Base-by-base conservation (phyloP, 768 basidiomycete genomes). In the Dictyophora rubrovolvata region DNA sequence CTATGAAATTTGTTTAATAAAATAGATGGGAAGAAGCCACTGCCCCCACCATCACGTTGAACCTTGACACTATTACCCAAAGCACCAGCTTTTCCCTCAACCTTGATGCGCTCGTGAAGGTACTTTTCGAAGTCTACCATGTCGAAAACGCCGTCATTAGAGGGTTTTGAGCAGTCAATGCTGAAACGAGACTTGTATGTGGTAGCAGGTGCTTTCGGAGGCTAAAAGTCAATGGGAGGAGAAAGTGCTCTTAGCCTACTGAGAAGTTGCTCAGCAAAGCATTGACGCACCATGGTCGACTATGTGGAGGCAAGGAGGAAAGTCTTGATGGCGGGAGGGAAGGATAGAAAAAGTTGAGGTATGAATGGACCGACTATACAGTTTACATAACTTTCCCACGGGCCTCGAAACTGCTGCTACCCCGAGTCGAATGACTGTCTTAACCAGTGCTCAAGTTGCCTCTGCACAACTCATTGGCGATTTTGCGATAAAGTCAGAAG, bases 221-320 rank as follows among this genome's bases (percentile, higher is more conserved):
- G 79, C 84, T 86, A 77, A 50, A 65, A 56, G 61, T 62, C 64
- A 63, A 60, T 66, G 36, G 61, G 64, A 71, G 64, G 67, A 69
- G 63, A 66, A 66, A 57, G 78, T 28, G 28, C 28, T 68, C 70
- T 87, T 67, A 87, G 85, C 87, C 87, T 89, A 89, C 88, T 89
- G 88, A 89, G 88, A 89, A 69, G 65, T 78, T n/a, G 80, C 87
- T 88, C 87, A 89, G 87, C 86, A 89, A 87, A 88, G 87, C 86
- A 72, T 71, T 74, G 63, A 86, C 85, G 84, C 69, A 89, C 87
- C 87, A 89, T 89, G 48, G 60, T 51, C 54, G 60, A 50, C 62
- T 61, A 61, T 52, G 48, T 56, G 55, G 10, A 12, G 42, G 42
- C 46, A 62, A 37, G 60, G 59, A 63, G 61, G 65, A 69, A 64